Percentiles rank a stretch among this genome's conserved stretches.
phyloP scores from a whole-genome alignment of 2,329 filamentous ascomycete genomes.

The Fusarium torreyae region DNA sequence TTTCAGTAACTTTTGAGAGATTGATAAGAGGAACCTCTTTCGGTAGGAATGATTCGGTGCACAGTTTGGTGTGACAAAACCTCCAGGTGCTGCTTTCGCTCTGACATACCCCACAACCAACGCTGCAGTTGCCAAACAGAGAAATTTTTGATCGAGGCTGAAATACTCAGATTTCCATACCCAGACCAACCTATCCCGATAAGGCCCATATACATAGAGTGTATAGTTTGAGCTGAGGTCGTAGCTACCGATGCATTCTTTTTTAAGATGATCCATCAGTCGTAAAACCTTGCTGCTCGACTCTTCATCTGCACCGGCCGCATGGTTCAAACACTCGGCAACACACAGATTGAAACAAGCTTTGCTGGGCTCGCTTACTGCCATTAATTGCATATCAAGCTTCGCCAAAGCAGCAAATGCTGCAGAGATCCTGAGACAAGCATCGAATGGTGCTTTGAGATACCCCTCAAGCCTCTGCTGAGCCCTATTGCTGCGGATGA shows the following conservation, averaged over 20 bases:
- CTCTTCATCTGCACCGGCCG: accelerated
- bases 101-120: background rate
- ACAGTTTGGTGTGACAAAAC: background rate
- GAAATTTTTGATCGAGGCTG: background rate
- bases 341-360: background rate
- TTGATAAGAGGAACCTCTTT: background rate
- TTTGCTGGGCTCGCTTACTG: too few species aligned
- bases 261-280: slow-evolving; percentile 6
- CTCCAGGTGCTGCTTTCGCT: background rate
- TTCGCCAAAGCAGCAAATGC: background rate
- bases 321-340: accelerated
- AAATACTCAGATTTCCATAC: too few species aligned
- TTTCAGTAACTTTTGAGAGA: background rate
- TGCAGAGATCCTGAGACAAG: background rate
- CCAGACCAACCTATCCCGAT: too few species aligned
- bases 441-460: background rate
- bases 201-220: too few species aligned
- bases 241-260: background rate
- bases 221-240: too few species aligned
- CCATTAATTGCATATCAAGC: background rate
- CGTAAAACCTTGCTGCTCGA: background rate
- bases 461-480: background rate
- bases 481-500: accelerated
- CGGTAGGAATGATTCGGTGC: background rate
- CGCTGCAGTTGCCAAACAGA: background rate